These are phyloP conservation scores for Blastobotrys buckinghamii DNA, from an alignment of 1,139 yeast species.

Conservation along the genomic window DNA sequence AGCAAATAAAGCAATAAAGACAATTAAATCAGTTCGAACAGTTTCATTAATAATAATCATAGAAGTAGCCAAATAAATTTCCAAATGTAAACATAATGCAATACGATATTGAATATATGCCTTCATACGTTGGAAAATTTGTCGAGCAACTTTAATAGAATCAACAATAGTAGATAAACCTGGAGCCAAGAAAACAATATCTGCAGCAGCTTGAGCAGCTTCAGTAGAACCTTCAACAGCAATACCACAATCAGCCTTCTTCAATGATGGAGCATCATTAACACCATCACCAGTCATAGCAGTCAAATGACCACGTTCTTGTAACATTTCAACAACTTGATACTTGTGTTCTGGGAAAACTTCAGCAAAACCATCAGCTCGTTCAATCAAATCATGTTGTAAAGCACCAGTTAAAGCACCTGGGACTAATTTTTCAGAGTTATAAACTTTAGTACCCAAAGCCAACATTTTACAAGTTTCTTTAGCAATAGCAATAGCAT, in stretches of 20 bases:
- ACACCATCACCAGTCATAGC: slow-evolving; percentile 86
- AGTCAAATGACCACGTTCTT: slow-evolving; percentile 70
- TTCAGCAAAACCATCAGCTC: slow-evolving; percentile 78
- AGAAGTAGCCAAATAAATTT: slow-evolving; percentile 68
- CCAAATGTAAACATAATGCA: slow-evolving; percentile 68
- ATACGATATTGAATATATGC: slow-evolving; percentile 76
- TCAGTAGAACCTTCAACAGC: slow-evolving; percentile 80
- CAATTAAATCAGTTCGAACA: slow-evolving; percentile 61
- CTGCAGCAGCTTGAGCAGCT: slow-evolving; percentile 78
- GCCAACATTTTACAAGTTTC: slow-evolving; percentile 98
- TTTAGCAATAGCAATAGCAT: slow-evolving; percentile 98
- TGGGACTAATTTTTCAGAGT: slow-evolving; percentile 94
- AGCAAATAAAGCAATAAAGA: slow-evolving; percentile 70
- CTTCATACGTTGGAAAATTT: slow-evolving; percentile 79
- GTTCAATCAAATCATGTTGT: slow-evolving; percentile 65
- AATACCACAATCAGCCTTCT: slow-evolving; percentile 78
- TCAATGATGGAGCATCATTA: slow-evolving; percentile 72
- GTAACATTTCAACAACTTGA: slow-evolving; percentile 72
- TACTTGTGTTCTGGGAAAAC: slow-evolving; percentile 80
- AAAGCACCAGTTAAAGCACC: slow-evolving; percentile 87
- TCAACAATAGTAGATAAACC: slow-evolving; percentile 75
- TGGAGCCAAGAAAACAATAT: slow-evolving; percentile 72
- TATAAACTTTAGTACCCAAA: slow-evolving; percentile 93
- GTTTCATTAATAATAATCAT: slow-evolving; percentile 65
- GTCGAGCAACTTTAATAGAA: slow-evolving; percentile 71